phyloP scores from a whole-genome alignment of 2,329 filamentous ascomycete genomes.

The Aquanectria penicillioides region DNA sequence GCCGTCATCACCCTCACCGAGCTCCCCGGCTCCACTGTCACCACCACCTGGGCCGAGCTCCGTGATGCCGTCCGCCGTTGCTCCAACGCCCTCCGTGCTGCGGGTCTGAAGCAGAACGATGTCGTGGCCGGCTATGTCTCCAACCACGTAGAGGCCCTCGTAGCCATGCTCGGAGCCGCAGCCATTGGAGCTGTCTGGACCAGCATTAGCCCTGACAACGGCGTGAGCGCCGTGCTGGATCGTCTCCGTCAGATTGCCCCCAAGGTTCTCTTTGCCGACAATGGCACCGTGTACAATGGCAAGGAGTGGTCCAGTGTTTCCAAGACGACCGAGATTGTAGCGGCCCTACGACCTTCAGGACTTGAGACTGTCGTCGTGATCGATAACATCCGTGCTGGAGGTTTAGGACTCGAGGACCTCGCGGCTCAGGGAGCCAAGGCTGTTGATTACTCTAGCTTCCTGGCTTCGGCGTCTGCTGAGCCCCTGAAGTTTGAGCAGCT shows the following conservation, averaged over 20 bases:
- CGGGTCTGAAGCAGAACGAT: conserved; percentile 67
- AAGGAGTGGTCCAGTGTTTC: conserved; percentile 83
- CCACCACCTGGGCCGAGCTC: conserved; percentile 79
- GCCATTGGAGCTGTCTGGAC: conserved; percentile 92
- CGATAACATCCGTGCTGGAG: conserved; percentile 64
- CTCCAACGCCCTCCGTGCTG: conserved; percentile 73
- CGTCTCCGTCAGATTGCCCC: conserved; percentile 87
- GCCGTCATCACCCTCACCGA: conserved; percentile 89
- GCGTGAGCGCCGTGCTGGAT: conserved; percentile 90
- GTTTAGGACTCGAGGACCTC: conserved; percentile 55
- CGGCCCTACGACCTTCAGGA: conserved; percentile 66
- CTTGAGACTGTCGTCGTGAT: conserved; percentile 80
- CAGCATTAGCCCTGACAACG: conserved; percentile 90
- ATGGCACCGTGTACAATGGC: conserved; percentile 90
- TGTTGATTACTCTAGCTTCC: conserved; percentile 57
- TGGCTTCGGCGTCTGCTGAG: conserved; percentile 53
- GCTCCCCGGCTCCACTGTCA: conserved; percentile 64
- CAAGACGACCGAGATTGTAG: conserved; percentile 83
- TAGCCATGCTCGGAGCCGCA: conserved; percentile 87
- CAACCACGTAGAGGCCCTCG: conserved; percentile 87
- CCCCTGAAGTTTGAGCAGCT: conserved; percentile 78
- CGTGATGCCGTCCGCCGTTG: conserved; percentile 81
- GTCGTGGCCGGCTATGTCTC: conserved; percentile 81
- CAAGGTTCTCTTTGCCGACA: conserved; percentile 84
- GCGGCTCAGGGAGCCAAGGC: conserved; percentile 51